Evolutionary conservation across 2,329 filamentous ascomycete species (phyloP).

Genomic region (Talaromyces sp.): DNA sequence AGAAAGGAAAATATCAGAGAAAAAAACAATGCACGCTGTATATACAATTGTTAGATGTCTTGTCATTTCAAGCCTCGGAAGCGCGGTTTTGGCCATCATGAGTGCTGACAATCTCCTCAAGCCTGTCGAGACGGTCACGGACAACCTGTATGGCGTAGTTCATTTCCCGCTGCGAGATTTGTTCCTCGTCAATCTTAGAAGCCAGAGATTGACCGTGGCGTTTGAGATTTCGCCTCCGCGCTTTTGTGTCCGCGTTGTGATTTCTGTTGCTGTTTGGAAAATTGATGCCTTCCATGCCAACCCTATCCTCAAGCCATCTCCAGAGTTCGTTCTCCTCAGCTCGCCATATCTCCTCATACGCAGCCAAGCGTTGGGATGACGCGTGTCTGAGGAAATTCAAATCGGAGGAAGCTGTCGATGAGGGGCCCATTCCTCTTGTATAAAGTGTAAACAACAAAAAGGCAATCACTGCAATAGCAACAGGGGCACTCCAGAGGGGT

Average conservation of each 20-base stretch:
- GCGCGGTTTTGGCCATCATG: constrained; percentile 40
- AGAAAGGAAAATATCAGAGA: neutral
- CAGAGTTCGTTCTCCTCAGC: constrained; percentile 83
- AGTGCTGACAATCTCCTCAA: constrained; percentile 69
- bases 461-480: constrained; percentile 71
- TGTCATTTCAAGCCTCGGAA: neutral
- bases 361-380: constrained; percentile 66
- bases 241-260: constrained; percentile 42
- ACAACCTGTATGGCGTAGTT: constrained; percentile 79
- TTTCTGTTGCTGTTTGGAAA: constrained; percentile 33
- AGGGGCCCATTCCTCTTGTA: constrained; percentile 52
- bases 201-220: constrained; percentile 48
- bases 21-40: neutral
- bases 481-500: constrained; percentile 70
- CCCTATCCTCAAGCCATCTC: constrained; percentile 88
- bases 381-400: constrained; percentile 40
- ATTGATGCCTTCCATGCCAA: constrained; percentile 62
- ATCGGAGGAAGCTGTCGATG: constrained; percentile 35
- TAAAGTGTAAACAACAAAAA: constrained; percentile 71
- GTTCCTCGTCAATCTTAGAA: constrained; percentile 58
- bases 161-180: constrained; percentile 70
- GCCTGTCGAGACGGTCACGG: constrained; percentile 72
- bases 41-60: neutral
- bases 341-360: constrained; percentile 91
- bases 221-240: constrained; percentile 29